A percentile compares a stretch with the other conserved stretches of the same genome.
These are phyloP conservation scores for Mytilinidion resinicola DNA, from an alignment of 495 filamentous ascomycete species.

Conservation along the genomic window DNA sequence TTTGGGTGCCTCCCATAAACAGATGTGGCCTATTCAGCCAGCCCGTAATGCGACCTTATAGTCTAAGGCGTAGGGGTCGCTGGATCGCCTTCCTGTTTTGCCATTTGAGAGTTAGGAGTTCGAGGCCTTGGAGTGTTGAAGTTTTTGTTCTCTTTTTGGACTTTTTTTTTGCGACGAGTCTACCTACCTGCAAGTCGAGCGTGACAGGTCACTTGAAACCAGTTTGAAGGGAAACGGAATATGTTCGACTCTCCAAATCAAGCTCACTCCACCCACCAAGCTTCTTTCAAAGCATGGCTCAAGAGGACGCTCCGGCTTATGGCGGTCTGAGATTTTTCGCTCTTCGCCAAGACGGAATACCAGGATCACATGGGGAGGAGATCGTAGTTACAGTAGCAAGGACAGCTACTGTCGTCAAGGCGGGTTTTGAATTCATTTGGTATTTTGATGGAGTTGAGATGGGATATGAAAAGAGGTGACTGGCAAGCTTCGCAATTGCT, in stretches of 20 bases:
- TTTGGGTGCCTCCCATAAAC: too few relatives aligned
- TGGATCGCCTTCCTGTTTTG: too few relatives aligned
- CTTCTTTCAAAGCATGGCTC: slow-evolving; percentile 67
- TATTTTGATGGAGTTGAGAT: background rate
- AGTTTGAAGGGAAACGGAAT: too few relatives aligned
- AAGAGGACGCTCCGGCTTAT: slow-evolving; percentile 95
- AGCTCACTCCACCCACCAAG: slow-evolving; percentile 75
- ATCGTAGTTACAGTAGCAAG: slow-evolving; percentile 28
- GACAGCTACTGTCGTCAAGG: slow-evolving; percentile 49
- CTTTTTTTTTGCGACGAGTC: too few relatives aligned
- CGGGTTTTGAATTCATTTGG: slow-evolving; percentile 24
- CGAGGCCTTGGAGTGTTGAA: too few relatives aligned
- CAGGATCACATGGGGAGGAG: slow-evolving; percentile 16
- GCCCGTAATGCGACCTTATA: too few relatives aligned
- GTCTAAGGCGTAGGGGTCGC: too few relatives aligned
- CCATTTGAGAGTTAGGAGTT: too few relatives aligned
- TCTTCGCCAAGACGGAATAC: slow-evolving; percentile 46
- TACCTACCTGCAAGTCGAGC: too few relatives aligned
- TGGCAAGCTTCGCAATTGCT: background rate
- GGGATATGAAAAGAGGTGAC: background rate
- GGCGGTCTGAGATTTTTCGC: slow-evolving; percentile 51
- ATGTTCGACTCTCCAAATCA: slow-evolving; percentile 80
- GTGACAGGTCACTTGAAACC: too few relatives aligned
- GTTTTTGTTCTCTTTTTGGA: too few relatives aligned
- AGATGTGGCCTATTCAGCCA: too few relatives aligned